phyloP scores from a whole-genome alignment of 805 yeast genomes.

The Candida wancherniae region DNA sequence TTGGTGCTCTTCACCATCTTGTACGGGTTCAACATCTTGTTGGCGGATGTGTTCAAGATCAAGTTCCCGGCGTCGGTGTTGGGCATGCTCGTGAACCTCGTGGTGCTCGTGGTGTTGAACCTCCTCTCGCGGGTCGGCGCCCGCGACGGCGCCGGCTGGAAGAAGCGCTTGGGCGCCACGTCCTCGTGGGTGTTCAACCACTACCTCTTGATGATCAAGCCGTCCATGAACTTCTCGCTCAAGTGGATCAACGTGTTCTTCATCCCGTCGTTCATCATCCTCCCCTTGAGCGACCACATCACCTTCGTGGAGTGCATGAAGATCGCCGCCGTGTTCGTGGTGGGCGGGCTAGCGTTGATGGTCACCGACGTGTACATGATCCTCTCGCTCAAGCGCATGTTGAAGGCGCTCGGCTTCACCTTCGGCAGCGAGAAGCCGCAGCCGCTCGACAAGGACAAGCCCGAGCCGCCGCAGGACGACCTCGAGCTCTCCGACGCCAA shows the following conservation, averaged over 20 bases:
- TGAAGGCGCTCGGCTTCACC: slow-evolving; percentile 7
- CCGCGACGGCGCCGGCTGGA: slow-evolving; percentile 10
- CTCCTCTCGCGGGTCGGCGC: slow-evolving; percentile 3
- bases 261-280: slow-evolving; percentile 69
- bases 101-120: slow-evolving; percentile 38
- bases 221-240: slow-evolving; percentile 64
- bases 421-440: slow-evolving; percentile 7
- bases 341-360: slow-evolving; percentile 54
- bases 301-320: slow-evolving; percentile 64
- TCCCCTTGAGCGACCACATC: slow-evolving; percentile 65
- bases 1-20: slow-evolving; percentile 40
- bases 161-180: slow-evolving; percentile 6
- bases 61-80: slow-evolving; percentile 68
- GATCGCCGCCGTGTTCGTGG: slow-evolving; percentile 66
- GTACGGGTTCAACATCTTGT: slow-evolving; percentile 50
- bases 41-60: slow-evolving; percentile 41
- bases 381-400: slow-evolving; percentile 18
- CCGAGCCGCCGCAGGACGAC: neutral
- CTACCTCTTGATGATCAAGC: slow-evolving; percentile 41
- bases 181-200: slow-evolving; percentile 23
- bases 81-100: slow-evolving; percentile 58
- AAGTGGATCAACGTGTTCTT: slow-evolving; percentile 78
- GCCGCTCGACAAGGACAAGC: slow-evolving; percentile 14
- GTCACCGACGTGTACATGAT: slow-evolving; percentile 41
- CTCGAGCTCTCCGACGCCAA: slow-evolving; percentile 13